These are phyloP conservation scores for Medicago arabica DNA, from an alignment of 306 rosid genomes.

Conservation along the genomic window DNA sequence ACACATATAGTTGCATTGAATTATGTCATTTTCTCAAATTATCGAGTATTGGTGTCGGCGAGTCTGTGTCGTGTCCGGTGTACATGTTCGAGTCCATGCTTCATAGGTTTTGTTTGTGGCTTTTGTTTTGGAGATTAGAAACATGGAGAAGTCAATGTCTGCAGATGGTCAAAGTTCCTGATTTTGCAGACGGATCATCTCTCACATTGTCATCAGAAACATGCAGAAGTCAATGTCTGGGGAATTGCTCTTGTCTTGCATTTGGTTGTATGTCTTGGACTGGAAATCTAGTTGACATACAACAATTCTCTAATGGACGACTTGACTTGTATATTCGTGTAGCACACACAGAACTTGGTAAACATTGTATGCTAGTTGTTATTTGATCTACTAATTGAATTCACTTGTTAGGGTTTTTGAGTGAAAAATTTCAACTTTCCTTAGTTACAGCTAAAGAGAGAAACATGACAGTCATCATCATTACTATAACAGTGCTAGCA, in stretches of 20 bases:
- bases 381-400: too few relatives aligned
- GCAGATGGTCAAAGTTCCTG: conserved; percentile 48
- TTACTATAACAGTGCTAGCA: not conserved
- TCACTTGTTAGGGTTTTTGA: too few relatives aligned
- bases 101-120: too few relatives aligned
- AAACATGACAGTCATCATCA: not conserved
- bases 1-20: too few relatives aligned
- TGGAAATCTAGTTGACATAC: conserved; percentile 20
- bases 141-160: too few relatives aligned
- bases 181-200: not conserved
- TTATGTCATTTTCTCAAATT: too few relatives aligned
- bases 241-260: conserved; percentile 40
- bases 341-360: conserved; percentile 40
- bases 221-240: conserved; percentile 34
- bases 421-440: not conserved
- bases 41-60: too few relatives aligned
- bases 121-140: too few relatives aligned
- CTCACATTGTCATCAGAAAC: not conserved
- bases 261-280: conserved; percentile 49
- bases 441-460: not conserved
- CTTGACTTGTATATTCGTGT: conserved; percentile 40
- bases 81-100: too few relatives aligned
- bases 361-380: not conserved
- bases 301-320: conserved; percentile 29
- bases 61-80: too few relatives aligned